A percentile compares a stretch with the other conserved stretches of the same genome.
These are phyloP conservation scores for Moesziomyces parantarcticus DNA, from an alignment of 1,284 basidiomycete species.

Conservation along the genomic window DNA sequence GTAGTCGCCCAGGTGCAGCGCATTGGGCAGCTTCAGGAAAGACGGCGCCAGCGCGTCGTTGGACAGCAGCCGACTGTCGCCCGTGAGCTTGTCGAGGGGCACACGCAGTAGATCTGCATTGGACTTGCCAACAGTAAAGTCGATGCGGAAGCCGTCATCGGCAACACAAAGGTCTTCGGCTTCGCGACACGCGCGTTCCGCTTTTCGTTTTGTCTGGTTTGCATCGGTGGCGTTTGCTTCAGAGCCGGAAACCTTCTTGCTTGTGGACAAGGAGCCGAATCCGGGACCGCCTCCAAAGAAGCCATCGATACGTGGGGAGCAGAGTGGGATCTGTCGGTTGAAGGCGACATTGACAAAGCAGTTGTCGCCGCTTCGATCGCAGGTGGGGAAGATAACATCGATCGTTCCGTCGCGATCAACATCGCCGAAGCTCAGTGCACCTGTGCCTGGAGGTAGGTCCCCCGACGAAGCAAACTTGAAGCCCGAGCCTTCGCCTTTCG, in stretches of 20 bases:
- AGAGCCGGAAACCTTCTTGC: constrained; percentile 2
- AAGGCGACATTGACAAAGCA: constrained; percentile 92
- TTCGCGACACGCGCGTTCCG: constrained; percentile 69
- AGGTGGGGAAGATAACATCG: constrained; percentile 91
- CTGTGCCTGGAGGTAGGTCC: constrained; percentile 79
- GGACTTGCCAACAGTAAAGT: constrained; percentile 73
- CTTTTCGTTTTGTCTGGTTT: background rate
- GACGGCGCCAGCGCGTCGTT: constrained; percentile 72
- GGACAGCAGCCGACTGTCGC: constrained; percentile 73
- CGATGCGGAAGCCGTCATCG: constrained; percentile 83
- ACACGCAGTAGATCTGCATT: constrained; percentile 77
- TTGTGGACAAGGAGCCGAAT: constrained; percentile 15
- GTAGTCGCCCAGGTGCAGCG: constrained; percentile 86
- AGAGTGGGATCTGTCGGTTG: constrained; percentile 89
- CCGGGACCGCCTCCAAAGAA: constrained; percentile 48
- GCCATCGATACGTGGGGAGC: constrained; percentile 68
- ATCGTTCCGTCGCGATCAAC: constrained; percentile 96
- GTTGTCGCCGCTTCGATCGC: constrained; percentile 71
- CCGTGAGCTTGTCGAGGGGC: constrained; percentile 74
- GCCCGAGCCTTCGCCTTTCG: constrained; percentile 70
- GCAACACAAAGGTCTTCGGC: constrained; percentile 83
- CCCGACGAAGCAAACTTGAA: constrained; percentile 79
- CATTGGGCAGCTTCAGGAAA: constrained; percentile 74
- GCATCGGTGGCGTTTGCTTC: background rate
- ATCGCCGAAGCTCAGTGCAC: constrained; percentile 88